Evolutionary conservation across 75 land plant species (phyloP).

Genomic region (Isoetes taiwanensis): DNA sequence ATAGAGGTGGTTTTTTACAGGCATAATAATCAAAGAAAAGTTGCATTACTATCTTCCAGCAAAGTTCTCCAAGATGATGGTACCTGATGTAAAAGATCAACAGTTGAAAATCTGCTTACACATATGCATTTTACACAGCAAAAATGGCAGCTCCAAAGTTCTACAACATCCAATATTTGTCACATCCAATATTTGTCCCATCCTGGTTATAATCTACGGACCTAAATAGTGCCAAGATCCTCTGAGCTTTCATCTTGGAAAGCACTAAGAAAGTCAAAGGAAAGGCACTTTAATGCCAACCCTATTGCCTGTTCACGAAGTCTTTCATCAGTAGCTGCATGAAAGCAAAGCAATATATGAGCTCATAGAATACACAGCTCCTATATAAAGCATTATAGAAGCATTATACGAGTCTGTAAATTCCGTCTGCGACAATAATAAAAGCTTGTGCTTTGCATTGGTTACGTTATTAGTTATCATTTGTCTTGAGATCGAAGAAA

Average conservation of each 20-base stretch:
- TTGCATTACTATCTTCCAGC: not conserved
- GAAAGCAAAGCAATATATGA: no score
- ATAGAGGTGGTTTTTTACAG: not conserved
- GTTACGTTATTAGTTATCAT: no score
- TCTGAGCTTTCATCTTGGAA: slow-evolving; percentile 4
- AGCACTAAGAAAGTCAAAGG: not conserved
- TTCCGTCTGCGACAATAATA: no score
- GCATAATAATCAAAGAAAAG: slow-evolving; percentile 6
- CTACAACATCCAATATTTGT: no score
- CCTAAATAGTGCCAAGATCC: slow-evolving; percentile 6
- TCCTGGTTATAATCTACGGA: not conserved
- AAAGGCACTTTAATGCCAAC: slow-evolving; percentile 1
- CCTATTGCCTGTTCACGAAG: slow-evolving; percentile 2
- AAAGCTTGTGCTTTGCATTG: no score
- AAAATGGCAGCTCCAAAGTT: no score
- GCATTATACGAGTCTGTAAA: no score
- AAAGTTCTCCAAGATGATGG: slow-evolving; percentile 2
- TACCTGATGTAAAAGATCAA: no score
- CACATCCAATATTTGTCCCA: not conserved
- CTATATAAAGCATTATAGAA: no score
- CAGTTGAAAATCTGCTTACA: no score
- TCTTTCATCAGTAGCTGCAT: not conserved
- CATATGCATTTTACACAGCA: not conserved
- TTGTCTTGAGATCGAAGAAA: no score
- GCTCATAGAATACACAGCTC: no score